Percentiles rank a stretch among this genome's conserved stretches.
These are phyloP conservation scores for Fusarium protoensiforme DNA, from an alignment of 2,329 filamentous ascomycete genomes.

Conservation along the genomic window DNA sequence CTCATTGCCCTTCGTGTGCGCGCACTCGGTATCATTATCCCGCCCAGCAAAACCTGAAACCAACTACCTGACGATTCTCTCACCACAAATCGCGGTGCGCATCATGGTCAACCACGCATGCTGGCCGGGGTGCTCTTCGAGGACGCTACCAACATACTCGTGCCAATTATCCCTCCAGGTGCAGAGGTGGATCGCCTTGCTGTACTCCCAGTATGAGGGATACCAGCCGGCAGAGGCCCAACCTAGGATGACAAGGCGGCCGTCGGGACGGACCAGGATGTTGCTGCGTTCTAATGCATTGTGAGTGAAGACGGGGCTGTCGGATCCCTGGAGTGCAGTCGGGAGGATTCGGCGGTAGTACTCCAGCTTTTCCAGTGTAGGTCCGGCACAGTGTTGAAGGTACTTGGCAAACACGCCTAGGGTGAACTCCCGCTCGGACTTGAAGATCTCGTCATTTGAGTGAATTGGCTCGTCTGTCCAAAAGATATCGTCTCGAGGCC, in stretches of 20 bases:
- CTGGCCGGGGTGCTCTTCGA: neutral
- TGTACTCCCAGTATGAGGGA: slow-evolving; percentile 24
- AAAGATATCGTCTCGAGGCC: slow-evolving; percentile 19
- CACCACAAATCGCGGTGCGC: neutral
- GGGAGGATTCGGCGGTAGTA: slow-evolving; percentile 10
- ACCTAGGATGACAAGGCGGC: slow-evolving; percentile 10
- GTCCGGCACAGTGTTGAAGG: neutral
- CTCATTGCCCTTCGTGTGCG: neutral
- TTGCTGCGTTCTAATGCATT: slow-evolving; percentile 23
- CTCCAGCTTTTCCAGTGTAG: neutral
- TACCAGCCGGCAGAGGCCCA: slow-evolving; percentile 25
- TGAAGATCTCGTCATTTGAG: neutral
- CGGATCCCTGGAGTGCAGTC: neutral
- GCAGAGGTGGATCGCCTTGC: slow-evolving; percentile 2
- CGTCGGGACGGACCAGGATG: slow-evolving; percentile 9
- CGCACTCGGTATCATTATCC: neutral
- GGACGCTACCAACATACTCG: neutral
- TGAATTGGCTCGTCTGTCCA: slow-evolving; percentile 5
- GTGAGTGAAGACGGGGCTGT: slow-evolving; percentile 19
- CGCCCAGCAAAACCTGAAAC: neutral
- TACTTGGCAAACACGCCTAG: slow-evolving; percentile 4
- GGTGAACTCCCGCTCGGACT: slow-evolving; percentile 9
- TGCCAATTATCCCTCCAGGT: slow-evolving; percentile 14
- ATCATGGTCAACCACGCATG: neutral
- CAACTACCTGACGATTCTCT: neutral